Evolutionary conservation across 2,329 filamentous ascomycete genomes (phyloP), one percentile per base, ranked within the genome.

Genomic region (Parastagonospora avenae): DNA sequence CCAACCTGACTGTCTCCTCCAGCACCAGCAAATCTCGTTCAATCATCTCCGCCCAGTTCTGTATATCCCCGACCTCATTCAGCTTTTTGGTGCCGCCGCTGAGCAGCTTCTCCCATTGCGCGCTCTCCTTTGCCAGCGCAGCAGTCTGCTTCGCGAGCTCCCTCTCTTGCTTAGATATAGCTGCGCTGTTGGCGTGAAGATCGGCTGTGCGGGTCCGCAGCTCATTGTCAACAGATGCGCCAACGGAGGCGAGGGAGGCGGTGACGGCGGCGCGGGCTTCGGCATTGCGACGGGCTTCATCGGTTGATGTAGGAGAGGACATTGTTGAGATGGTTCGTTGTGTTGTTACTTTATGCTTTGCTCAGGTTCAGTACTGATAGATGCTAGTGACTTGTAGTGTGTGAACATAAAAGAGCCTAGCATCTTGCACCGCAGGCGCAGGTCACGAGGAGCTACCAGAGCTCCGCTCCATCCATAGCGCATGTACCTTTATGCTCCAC

Each of bases 31-130:
- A 40, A 42, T 76, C 74, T 40, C 73, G 60, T 54, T 76, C 90
- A 66, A 93, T 79, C 75, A 92, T 85, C 80, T 94, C 90, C 16
- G 90, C 89, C 90, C 90, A 94, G 72, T 92, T 92, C 79, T 93
- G 89, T 67, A 93, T 83, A 68, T 92, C 87, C 19, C 90, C 89
- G 54, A 92, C 78, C 79, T 92, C 89, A 76, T 92, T 92, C 52
- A 93, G 77, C 65, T 81, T 81, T 58, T 81, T 80, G 39, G 83
- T 82, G 31, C 86, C 86, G 50, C 80, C 81, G 59, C 83, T 82
- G 4, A 85, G 85, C 61, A 90, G 78, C 59, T 82, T 82, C 59
- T 80, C 82, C 66, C 90, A 81, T 72, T 84, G 82, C 54, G 86
- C 84, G 43, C 82, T 86, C 69, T 91, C 87, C 59, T 81, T 80